A percentile compares a stretch with the other conserved stretches of the same genome.
Conservation (phyloP, 75 land plant genomes). For the Larix kaempferi region DNA sequence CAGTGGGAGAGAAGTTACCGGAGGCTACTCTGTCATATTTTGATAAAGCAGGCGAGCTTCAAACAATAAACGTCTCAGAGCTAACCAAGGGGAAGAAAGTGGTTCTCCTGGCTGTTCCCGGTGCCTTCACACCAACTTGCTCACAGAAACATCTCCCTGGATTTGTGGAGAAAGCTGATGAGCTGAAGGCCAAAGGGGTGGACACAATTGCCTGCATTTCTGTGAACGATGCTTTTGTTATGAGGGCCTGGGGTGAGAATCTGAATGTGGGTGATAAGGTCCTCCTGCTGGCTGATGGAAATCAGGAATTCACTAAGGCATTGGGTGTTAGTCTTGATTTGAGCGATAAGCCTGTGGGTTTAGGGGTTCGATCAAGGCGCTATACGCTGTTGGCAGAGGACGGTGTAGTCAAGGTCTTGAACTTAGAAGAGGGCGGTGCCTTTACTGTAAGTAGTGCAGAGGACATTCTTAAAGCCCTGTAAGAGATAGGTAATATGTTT, state of each 20-base stretch:
- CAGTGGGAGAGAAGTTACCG: constrained; percentile 83
- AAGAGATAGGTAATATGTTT: constrained; percentile 3
- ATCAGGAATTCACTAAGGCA: constrained; percentile 57
- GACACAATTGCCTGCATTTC: constrained; percentile 81
- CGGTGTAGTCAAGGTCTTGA: constrained; percentile 80
- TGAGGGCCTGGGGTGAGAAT: constrained; percentile 81
- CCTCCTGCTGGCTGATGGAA: constrained; percentile 73
- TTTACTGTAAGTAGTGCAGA: constrained; percentile 76
- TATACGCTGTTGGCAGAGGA: constrained; percentile 72
- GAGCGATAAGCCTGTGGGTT: constrained; percentile 67
- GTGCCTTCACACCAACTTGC: constrained; percentile 97
- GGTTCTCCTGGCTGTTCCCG: constrained; percentile 87
- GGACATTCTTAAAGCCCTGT: constrained; percentile 72
- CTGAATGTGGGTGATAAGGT: constrained; percentile 66
- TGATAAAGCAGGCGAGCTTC: constrained; percentile 65
- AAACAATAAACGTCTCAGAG: constrained; percentile 58
- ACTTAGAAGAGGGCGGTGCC: constrained; percentile 81
- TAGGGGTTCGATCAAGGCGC: constrained; percentile 70
- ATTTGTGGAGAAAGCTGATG: constrained; percentile 74
- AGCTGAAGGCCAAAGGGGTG: constrained; percentile 68
- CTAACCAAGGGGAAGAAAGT: constrained; percentile 76
- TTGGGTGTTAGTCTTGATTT: constrained; percentile 71
- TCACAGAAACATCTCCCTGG: constrained; percentile 87
- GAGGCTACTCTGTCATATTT: constrained; percentile 78
- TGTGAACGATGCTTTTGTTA: constrained; percentile 89